Evolutionary conservation across 1,139 yeast species (phyloP).

Genomic region (Geotrichum australiense): DNA sequence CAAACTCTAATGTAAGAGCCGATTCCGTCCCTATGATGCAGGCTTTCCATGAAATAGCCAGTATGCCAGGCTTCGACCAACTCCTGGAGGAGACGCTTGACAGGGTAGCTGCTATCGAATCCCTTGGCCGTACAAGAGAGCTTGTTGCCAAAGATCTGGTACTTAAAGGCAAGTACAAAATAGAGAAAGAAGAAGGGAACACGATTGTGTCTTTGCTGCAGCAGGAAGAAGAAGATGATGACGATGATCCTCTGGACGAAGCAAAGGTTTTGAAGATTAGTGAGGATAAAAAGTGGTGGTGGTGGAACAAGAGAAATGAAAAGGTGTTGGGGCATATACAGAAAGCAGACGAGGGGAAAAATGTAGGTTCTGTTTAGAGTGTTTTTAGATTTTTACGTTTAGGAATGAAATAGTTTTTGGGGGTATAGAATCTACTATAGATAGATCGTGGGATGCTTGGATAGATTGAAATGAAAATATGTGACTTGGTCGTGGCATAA

Average conservation of each 20-base stretch:
- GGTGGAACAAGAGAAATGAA: conserved; percentile 18
- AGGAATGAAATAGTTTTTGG: too few species aligned
- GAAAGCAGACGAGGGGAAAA: too few species aligned
- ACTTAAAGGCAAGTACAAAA: conserved; percentile 39
- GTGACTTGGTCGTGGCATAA: too few species aligned
- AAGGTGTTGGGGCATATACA: too few species aligned
- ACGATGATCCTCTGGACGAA: conserved; percentile 13
- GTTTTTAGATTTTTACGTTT: too few species aligned
- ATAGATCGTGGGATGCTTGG: too few species aligned
- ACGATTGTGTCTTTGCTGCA: conserved; percentile 12
- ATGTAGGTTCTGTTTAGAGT: too few species aligned
- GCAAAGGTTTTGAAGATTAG: conserved; percentile 12
- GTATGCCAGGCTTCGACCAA: conserved; percentile 64
- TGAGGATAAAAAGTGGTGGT: conserved; percentile 16
- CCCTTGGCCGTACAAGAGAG: conserved; percentile 75
- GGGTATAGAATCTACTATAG: too few species aligned
- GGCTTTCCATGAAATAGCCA: conserved; percentile 72
- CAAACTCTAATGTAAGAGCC: conserved; percentile 62
- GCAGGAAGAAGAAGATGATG: conserved; percentile 19
- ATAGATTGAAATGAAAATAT: too few species aligned
- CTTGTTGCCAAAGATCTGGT: conserved; percentile 65
- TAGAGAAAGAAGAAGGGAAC: conserved; percentile 17
- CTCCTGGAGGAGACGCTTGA: conserved; percentile 63
- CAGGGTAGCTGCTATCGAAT: conserved; percentile 68
- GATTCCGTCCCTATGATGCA: conserved; percentile 88